phyloP scores from a whole-genome alignment of 2,329 filamentous ascomycete species.

The Colletotrichum spinosum region DNA sequence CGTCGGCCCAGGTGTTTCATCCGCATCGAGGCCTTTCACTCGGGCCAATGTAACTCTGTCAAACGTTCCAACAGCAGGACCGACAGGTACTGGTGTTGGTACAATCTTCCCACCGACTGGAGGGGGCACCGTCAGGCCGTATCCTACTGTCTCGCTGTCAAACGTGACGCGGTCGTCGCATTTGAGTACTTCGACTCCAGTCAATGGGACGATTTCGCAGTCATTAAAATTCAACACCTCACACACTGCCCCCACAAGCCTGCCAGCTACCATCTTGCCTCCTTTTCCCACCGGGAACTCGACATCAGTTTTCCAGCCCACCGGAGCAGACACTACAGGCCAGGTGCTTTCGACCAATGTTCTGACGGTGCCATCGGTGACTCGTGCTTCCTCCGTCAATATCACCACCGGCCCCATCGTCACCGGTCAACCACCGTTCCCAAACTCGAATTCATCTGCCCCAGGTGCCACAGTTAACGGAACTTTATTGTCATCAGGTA shows the following conservation, averaged over 20 bases:
- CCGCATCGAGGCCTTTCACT: constrained; percentile 2
- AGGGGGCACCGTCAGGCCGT: neutral
- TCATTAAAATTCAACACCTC: neutral
- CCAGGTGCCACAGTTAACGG: neutral
- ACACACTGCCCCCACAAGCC: neutral
- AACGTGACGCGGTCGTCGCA: constrained; percentile 6
- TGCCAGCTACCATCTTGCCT: neutral
- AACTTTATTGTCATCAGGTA: neutral
- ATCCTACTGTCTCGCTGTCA: neutral
- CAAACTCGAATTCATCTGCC: constrained; percentile 12
- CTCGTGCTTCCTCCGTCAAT: neutral
- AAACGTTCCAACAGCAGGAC: neutral
- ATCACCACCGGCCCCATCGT: neutral
- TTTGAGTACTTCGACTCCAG: neutral
- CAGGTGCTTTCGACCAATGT: neutral
- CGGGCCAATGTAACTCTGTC: constrained; percentile 16
- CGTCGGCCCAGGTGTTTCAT: neutral
- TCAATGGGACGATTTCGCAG: constrained; percentile 9
- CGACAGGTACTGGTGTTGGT: neutral
- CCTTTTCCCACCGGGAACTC: constrained; percentile 3
- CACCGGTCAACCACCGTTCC: neutral
- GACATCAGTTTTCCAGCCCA: constrained; percentile 1
- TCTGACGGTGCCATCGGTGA: neutral
- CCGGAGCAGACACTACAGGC: neutral
- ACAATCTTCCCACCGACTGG: neutral